Evolutionary conservation across 164 flowering plant genomes (phyloP).

Genomic region (Aristolochia californica): DNA sequence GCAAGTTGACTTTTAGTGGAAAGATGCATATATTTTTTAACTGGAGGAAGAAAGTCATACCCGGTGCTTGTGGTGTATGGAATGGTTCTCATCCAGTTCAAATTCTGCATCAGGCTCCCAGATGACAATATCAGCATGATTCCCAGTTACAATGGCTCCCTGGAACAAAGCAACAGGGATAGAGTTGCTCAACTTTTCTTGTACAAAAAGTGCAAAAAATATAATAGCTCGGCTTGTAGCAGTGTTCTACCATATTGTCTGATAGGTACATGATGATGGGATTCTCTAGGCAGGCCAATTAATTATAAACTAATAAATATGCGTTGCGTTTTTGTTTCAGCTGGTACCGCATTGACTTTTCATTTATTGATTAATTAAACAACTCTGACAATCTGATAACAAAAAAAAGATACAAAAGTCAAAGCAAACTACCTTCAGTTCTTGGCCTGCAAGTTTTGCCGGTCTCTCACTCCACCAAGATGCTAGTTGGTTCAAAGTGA

Average conservation of each 20-base stretch:
- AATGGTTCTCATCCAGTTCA: conserved; percentile 42
- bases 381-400: neutral
- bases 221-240: too few species aligned
- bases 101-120: conserved; percentile 89
- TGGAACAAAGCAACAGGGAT: conserved; percentile 26
- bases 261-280: too few species aligned
- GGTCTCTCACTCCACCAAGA: conserved; percentile 95
- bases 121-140: conserved; percentile 83
- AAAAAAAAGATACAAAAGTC: neutral
- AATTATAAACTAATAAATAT: neutral
- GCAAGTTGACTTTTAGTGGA: neutral
- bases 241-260: too few species aligned
- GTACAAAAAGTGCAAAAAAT: too few species aligned
- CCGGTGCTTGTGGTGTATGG: conserved; percentile 60
- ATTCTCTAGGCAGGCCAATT: neutral
- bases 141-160: conserved; percentile 77
- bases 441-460: conserved; percentile 80
- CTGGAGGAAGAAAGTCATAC: conserved; percentile 25
- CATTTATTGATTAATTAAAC: neutral
- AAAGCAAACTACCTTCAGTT: conserved; percentile 40
- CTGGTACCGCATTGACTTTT: too few species aligned
- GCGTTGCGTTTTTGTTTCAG: too few species aligned
- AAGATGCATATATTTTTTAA: neutral
- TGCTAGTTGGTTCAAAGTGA: conserved; percentile 60
- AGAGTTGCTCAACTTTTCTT: neutral